Base-by-base conservation (phyloP, 306 rosid species). In the Senna tora region DNA sequence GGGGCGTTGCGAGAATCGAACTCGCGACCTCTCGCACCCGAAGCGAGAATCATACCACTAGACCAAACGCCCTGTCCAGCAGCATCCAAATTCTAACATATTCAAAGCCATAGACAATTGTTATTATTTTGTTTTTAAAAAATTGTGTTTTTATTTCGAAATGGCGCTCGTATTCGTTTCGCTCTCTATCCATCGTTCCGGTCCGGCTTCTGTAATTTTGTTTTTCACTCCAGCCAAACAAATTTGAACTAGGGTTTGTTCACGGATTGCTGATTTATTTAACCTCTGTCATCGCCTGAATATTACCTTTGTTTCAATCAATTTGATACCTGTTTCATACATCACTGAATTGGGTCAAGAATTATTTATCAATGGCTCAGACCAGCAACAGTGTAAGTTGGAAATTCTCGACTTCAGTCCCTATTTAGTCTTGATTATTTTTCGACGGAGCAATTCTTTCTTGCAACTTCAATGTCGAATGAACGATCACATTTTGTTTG, bases 21-120 rank as follows among this genome's bases (percentile, higher is more conserved):
- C 88, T 77, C 87, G 14, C 80, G 82, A 69, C 80, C 88, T 83
- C 95, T 83, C 81, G 83, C 84, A 89, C 86, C 89, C 82, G 80
- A 84, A 84, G 85, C 87, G 78, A 87, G 87, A 87, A 89, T 89
- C 90, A 89, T 81, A 84, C 90, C 87, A 84, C 87, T 86, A 82
- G 87, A 89, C 94, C 94, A 86, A 86, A 82, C 87, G 75, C 89
- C 87, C 91, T 1, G 0, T 2, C 17, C 41, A n/a, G n/a, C n/a
- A n/a, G n/a, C n/a, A n/a, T n/a, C n/a, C n/a, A n/a, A n/a, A n/a
- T n/a, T n/a, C n/a, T n/a, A n/a, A n/a, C n/a, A n/a, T n/a, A n/a
- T n/a, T n/a, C n/a, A n/a, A n/a, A n/a, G n/a, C n/a, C n/a, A n/a
- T n/a, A n/a, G n/a, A n/a, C n/a, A n/a, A n/a, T n/a, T n/a, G n/a